Percentiles rank a stretch among this genome's conserved stretches.
Conservation (phyloP, 768 basidiomycete species). For the Punctularia strigosozonata region DNA sequence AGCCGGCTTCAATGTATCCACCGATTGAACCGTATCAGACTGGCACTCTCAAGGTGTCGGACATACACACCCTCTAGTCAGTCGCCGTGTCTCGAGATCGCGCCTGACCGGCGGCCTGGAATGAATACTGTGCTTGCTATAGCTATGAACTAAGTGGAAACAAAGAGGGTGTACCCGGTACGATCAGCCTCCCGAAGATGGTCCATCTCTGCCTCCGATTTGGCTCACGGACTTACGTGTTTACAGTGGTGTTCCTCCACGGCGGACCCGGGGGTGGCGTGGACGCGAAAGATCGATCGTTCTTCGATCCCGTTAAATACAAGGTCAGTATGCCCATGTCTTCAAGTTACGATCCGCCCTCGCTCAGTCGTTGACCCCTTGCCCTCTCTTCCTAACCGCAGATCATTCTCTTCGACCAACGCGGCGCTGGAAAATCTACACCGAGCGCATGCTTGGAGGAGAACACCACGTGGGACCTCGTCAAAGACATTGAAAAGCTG, state of each 20-base stretch:
- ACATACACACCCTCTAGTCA: conserved; percentile 69
- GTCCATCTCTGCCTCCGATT: too few relatives aligned
- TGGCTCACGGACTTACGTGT: not conserved
- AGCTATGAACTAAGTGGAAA: conserved; percentile 82
- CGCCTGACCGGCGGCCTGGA: too few relatives aligned
- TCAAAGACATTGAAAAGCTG: conserved; percentile 79
- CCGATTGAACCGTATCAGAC: conserved; percentile 51
- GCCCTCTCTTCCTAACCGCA: conserved; percentile 14
- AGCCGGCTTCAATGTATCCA: too few relatives aligned
- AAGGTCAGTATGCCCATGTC: conserved; percentile 33
- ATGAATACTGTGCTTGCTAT: conserved; percentile 1
- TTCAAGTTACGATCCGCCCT: not conserved
- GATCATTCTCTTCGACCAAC: conserved; percentile 85
- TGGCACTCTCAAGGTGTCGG: conserved; percentile 59
- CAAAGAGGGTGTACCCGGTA: conserved; percentile 64
- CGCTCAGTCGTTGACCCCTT: not conserved
- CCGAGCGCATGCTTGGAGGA: conserved; percentile 73
- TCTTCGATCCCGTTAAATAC: conserved; percentile 81
- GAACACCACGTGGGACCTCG: conserved; percentile 92
- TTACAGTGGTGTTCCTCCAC: conserved; percentile 69
- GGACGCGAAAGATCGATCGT: conserved; percentile 54
- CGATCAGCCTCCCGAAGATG: too few relatives aligned
- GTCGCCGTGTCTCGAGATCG: conserved; percentile 12
- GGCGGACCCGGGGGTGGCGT: conserved; percentile 79
- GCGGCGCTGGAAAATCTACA: conserved; percentile 78